Evolutionary conservation across 2,329 filamentous ascomycete species (phyloP), one percentile per base, ranked within the genome.

Genomic region (Pestalotiopsis sp.): DNA sequence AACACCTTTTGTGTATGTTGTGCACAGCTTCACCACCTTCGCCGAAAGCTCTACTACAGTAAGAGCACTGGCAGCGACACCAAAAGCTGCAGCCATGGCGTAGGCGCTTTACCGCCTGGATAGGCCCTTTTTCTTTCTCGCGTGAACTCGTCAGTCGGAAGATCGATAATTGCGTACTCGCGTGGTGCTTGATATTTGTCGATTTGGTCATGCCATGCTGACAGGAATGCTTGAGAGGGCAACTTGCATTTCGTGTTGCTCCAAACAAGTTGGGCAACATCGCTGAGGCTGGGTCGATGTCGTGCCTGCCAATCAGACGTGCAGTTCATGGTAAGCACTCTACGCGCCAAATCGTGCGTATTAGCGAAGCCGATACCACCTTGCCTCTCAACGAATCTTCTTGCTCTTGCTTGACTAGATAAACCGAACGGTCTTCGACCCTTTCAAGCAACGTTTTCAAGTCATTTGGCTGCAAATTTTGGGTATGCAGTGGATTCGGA

Each of bases 31-130:
- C 14, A 71, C 68, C 62, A 83, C 70, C 59, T 82, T 82, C 45
- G 73, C 75, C 27, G 80, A 79, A 66, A 83, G 69, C 65, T 83
- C 76, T 56, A 81, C 69, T 45, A 82, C 78, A 61, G 81, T 78
- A 61, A 81, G 76, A 56, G 81, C 73, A 72, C 76, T 82, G 71
- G 79, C 76, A 23, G 76, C 77, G 12, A 74, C 71, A 41, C 76
- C 77, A 67, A 83, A 73, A 62, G 69, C 75, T 68, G 81, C 79
- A 56, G 59, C 59, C 58, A 63, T 64, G 27, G 27, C 27, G 27
- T 27, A 27, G 27, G 27, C 27, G 27, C 27, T 27, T 27, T 27
- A 27, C 27, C 27, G 27, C 59, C 38, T 58, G 56, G n/a, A 12
- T 27, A 58, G n/a, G 56, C 56, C 23, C 23, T 23, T 12, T 45